Percentiles rank a stretch among this genome's conserved stretches.
Evolutionary conservation across 345 rosid species (phyloP).

Genomic region (Viola odorata): DNA sequence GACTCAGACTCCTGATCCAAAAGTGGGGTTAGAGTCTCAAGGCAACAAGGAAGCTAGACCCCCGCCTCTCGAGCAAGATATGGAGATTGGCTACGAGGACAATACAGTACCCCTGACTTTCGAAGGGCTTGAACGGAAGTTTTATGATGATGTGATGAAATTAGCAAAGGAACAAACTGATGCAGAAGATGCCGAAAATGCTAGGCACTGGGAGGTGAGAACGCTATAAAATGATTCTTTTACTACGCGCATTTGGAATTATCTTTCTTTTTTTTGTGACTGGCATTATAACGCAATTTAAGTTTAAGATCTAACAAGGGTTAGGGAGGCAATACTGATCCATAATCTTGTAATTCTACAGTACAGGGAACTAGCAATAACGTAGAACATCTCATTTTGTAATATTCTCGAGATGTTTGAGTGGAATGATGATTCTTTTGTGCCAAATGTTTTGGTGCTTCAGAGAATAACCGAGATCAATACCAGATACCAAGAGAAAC

Average conservation of each 20-base stretch:
- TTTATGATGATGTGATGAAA: conserved; percentile 15
- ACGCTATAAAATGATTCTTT: background rate
- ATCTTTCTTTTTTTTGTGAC: background rate
- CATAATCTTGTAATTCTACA: no score
- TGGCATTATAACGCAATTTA: background rate
- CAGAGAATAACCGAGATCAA: conserved; percentile 22
- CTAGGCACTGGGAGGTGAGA: conserved; percentile 21
- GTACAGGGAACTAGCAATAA: no score
- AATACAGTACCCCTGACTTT: conserved; percentile 8
- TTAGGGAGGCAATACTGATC: no score
- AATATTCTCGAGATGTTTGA: no score
- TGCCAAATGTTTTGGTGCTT: background rate
- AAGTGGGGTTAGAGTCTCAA: conserved; percentile 7
- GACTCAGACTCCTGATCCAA: conserved; percentile 1
- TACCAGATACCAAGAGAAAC: conserved; percentile 16
- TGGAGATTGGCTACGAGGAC: conserved; percentile 23
- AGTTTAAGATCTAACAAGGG: no score
- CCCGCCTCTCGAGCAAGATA: conserved; percentile 16
- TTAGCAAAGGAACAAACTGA: conserved; percentile 20
- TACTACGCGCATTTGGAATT: background rate
- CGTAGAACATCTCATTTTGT: no score
- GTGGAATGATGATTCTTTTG: no score
- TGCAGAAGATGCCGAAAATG: conserved; percentile 21
- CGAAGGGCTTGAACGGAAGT: conserved; percentile 23
- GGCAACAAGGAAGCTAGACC: conserved; percentile 10